Base-by-base conservation (phyloP, 116 monocot species). In the Papilionanthe hybrid region DNA sequence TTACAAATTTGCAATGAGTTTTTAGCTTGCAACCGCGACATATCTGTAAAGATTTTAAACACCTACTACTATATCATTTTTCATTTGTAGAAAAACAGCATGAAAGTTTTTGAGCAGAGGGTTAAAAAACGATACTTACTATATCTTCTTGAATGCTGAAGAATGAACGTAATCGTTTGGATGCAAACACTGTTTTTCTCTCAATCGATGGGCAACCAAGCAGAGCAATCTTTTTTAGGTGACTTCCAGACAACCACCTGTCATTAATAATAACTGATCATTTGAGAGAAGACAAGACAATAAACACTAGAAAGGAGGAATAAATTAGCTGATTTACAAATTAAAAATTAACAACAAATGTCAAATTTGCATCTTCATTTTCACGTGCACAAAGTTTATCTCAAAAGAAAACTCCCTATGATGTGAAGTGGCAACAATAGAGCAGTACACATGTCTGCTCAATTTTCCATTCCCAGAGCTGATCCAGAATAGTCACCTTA, bases 161-260 rank as follows among this genome's bases (percentile, higher is more conserved):
- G 81, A 92, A 95, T 22, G 91, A 77, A 7, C 93, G 91, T 15
- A 95, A 63, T 63, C 95, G 80, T 87, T 95, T 95, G 23, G 95
- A 89, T 49, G 95, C 92, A 65, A 88, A 92, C 20, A 89, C 85
- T 48, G 91, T 89, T 76, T 82, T 86, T 78, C 85, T 82, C 57
- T 95, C 95, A 1, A 75, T 72, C 75, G 86, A 88, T 20, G 95
- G 93, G 58, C 95, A 95, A 29, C 95, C 95, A 68, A 88, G 78
- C 50, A 91, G 81, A 7, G 93, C 95, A 72, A 95, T 58, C 47
- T 88, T 85, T 80, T 95, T 95, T 50, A 92, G 83, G 41, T 85
- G 84, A 56, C 89, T 86, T 23, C 95, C 95, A 29, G 93, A 93
- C 72, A 95, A 73, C 91, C 92, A 95, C 78, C 95, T 95, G 84